These are phyloP conservation scores for Vaccinium macrocarpon DNA, from an alignment of 148 eudicot species.

Conservation along the genomic window DNA sequence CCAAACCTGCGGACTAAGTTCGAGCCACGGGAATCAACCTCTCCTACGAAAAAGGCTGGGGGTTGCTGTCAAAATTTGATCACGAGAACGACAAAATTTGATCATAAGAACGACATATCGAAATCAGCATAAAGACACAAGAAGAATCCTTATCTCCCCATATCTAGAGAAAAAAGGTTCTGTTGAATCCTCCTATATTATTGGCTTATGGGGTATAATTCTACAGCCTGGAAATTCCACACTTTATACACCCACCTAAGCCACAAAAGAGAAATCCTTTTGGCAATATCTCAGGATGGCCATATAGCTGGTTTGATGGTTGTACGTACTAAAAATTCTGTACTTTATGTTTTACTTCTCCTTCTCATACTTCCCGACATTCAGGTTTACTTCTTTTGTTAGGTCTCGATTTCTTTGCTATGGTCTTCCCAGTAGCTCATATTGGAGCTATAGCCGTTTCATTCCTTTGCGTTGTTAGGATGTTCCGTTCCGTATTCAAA, in stretches of 20 bases:
- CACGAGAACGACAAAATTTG: background rate
- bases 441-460: background rate
- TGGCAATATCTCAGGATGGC: background rate
- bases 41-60: background rate
- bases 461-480: background rate
- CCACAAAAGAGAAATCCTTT: background rate
- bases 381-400: background rate
- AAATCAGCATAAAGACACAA: background rate
- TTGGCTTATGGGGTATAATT: background rate
- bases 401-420: background rate
- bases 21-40: background rate
- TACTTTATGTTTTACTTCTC: no score
- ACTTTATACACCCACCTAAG: conserved; percentile 9
- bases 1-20: background rate
- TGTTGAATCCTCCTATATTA: background rate
- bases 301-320: background rate
- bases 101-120: background rate
- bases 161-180: background rate
- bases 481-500: background rate
- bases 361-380: background rate
- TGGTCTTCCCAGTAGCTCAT: background rate
- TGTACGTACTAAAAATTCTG: no score
- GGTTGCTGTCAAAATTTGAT: background rate
- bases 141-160: conserved; percentile 10
- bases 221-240: conserved; percentile 18